phyloP scores from a whole-genome alignment of 257 asterid genomes.

The Solanum chaucha region DNA sequence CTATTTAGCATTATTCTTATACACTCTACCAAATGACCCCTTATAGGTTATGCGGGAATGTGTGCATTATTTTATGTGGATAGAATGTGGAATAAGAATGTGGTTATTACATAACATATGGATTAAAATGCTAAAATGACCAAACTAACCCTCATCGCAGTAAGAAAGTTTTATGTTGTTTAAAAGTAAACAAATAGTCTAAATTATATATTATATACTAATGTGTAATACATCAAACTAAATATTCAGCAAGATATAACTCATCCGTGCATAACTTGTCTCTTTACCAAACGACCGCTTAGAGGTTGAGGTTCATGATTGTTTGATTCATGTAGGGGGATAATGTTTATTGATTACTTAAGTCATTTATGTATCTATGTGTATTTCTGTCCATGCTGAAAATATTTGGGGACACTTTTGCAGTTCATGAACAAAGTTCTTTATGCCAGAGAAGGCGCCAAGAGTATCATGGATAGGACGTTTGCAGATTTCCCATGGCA shows the following conservation, averaged over 20 bases:
- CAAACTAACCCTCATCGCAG: neutral
- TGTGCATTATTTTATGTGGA: neutral
- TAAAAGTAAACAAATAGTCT: neutral
- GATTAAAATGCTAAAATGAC: neutral
- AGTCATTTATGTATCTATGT: neutral
- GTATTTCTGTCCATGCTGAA: neutral
- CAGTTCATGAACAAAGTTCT: slow-evolving; percentile 99
- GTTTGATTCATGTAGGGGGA: neutral
- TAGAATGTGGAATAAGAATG: neutral
- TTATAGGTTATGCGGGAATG: neutral
- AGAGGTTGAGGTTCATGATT: neutral
- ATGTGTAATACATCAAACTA: neutral
- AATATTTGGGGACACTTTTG: slow-evolving; percentile 14
- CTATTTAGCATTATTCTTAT: neutral
- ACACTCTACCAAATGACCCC: neutral
- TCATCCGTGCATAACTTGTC: neutral
- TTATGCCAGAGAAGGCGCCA: slow-evolving; percentile 98
- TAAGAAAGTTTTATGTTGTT: neutral
- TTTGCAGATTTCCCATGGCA: slow-evolving; percentile 93
- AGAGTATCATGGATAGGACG: slow-evolving; percentile 84
- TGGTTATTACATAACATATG: neutral
- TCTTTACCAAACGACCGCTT: neutral
- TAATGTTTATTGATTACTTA: neutral
- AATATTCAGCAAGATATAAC: neutral
- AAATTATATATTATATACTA: neutral